phyloP scores from a whole-genome alignment of 352 stramenopile species.

The Phytopythium cucurbitacearum region DNA sequence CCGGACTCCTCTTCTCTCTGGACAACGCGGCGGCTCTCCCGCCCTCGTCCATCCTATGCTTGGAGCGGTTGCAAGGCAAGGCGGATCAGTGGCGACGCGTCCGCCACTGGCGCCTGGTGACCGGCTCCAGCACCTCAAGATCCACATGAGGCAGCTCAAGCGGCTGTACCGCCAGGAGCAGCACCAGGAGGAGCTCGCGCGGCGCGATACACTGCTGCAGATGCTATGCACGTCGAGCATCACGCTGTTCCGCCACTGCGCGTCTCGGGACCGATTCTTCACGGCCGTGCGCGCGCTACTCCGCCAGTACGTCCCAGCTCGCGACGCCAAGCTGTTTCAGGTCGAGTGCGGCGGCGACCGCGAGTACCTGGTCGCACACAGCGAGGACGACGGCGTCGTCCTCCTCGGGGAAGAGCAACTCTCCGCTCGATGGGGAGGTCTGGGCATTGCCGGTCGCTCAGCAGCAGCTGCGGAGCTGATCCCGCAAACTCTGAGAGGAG shows the following conservation, averaged over 20 bases:
- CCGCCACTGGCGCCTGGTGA: conserved; percentile 7
- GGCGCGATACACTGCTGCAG: conserved; percentile 29
- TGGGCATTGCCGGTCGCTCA: not conserved
- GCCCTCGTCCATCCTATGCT: too few species aligned
- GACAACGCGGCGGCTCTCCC: too few species aligned
- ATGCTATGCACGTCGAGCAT: conserved; percentile 41
- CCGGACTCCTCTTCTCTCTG: too few species aligned
- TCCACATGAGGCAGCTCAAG: conserved; percentile 48
- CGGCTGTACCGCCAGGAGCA: conserved; percentile 40
- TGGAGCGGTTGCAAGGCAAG: too few species aligned
- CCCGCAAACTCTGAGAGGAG: too few species aligned
- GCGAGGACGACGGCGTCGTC: conserved; percentile 1
- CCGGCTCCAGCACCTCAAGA: conserved; percentile 35
- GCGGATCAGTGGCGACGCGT: not conserved
- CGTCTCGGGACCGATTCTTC: conserved; percentile 27
- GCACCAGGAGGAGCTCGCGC: conserved; percentile 37
- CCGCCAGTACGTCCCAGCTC: conserved; percentile 32
- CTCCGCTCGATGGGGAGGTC: not conserved
- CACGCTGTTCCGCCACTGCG: conserved; percentile 35
- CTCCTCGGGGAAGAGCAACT: not conserved
- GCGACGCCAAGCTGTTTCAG: conserved; percentile 19
- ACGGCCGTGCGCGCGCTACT: conserved; percentile 36
- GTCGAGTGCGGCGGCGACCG: conserved; percentile 11
- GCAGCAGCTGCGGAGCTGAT: not conserved
- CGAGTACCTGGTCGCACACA: conserved; percentile 9